A percentile compares a stretch with the other conserved stretches of the same genome.
Evolutionary conservation across 169 alveolate genomes (phyloP).

Genomic region (Plasmodium gallinaceum): DNA sequence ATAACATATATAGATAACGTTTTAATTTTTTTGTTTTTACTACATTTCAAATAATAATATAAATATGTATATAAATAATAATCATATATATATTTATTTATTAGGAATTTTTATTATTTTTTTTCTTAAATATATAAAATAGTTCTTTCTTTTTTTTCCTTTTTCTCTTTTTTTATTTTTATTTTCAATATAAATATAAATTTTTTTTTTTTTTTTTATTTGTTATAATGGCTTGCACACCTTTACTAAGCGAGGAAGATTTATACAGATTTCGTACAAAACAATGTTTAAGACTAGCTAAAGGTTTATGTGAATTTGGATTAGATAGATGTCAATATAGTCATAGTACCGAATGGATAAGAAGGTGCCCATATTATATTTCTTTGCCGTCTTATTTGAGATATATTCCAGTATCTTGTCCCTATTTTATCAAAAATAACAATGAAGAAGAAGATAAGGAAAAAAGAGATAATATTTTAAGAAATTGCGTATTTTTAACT

Average conservation of each 20-base stretch:
- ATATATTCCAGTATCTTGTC: constrained; percentile 89
- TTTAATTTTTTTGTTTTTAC: constrained; percentile 9
- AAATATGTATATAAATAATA: no score
- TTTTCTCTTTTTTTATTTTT: neutral
- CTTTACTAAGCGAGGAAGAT: constrained; percentile 88
- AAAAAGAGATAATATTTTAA: constrained; percentile 76
- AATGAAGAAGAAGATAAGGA: constrained; percentile 78
- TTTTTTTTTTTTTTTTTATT: constrained; percentile 16
- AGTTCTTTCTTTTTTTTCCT: neutral
- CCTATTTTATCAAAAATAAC: constrained; percentile 74
- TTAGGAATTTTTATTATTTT: neutral
- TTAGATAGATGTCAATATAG: constrained; percentile 89
- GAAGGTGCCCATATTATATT: constrained; percentile 89
- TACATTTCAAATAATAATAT: no score
- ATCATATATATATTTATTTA: no score
- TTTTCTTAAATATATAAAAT: neutral
- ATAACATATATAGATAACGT: neutral
- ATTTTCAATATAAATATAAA: neutral
- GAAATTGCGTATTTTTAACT: constrained; percentile 65
- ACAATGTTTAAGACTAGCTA: constrained; percentile 86
- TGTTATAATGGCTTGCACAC: constrained; percentile 79
- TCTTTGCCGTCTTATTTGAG: constrained; percentile 86
- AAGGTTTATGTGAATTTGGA: constrained; percentile 88
- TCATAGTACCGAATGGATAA: constrained; percentile 89
- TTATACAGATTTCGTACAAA: constrained; percentile 89